Evolutionary conservation across 768 basidiomycete genomes (phyloP).

Genomic region (Rhizopogon vesiculosus): DNA sequence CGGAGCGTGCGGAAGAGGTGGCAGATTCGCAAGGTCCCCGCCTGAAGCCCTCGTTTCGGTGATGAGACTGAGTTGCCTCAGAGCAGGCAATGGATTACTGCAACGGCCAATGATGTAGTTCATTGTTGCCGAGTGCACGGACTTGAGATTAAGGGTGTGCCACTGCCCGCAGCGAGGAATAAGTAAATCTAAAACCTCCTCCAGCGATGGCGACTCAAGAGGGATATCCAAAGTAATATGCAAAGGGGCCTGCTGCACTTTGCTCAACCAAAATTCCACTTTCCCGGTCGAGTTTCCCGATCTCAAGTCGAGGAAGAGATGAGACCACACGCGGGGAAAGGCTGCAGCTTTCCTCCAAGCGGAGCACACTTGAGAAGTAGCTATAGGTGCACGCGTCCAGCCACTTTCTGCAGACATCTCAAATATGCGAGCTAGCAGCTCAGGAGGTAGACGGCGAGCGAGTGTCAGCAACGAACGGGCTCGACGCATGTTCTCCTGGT

Average conservation of each 20-base stretch:
- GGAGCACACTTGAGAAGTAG: constrained; percentile 54
- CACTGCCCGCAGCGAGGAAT: constrained; percentile 36
- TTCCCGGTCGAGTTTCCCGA: constrained; percentile 35
- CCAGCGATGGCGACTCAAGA: constrained; percentile 23
- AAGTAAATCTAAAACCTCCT: constrained; percentile 37
- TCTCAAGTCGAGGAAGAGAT: constrained; percentile 47
- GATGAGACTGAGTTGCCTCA: constrained; percentile 31
- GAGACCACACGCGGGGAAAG: constrained; percentile 54
- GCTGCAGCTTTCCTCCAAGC: constrained; percentile 52
- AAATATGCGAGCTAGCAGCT: constrained; percentile 52
- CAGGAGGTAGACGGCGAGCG: constrained; percentile 50
- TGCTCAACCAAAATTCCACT: constrained; percentile 48
- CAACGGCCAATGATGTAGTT: constrained; percentile 36
- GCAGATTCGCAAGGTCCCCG: constrained; percentile 20
- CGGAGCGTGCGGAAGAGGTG: constrained; percentile 29
- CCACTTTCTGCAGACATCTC: constrained; percentile 44
- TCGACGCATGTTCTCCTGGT: constrained; percentile 38
- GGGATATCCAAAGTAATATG: constrained; percentile 39
- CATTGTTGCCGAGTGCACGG: constrained; percentile 31
- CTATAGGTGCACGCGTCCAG: constrained; percentile 51
- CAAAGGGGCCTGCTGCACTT: constrained; percentile 38
- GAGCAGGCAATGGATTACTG: constrained; percentile 27
- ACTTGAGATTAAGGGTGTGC: constrained; percentile 38
- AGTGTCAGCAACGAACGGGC: constrained; percentile 47
- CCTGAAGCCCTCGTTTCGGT: constrained; percentile 23